Conservation (phyloP, 306 rosid genomes). For the Prunus campanulata region DNA sequence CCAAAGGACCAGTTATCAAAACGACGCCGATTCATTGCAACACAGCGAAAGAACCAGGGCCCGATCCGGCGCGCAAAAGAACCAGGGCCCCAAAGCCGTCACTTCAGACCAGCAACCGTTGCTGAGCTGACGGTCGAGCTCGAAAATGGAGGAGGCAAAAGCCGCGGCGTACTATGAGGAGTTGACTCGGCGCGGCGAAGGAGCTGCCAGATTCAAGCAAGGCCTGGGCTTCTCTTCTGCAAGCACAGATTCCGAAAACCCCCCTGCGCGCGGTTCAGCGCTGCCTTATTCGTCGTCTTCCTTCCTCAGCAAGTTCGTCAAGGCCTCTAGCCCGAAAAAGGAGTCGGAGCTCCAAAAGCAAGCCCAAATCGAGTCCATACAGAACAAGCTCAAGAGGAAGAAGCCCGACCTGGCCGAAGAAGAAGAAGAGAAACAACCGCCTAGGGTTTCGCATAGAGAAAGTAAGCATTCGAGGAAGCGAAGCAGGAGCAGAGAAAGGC, state of each 20-base stretch:
- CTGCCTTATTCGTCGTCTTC: constrained; percentile 60
- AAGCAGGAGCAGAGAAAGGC: constrained; percentile 32
- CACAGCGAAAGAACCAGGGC: not conserved
- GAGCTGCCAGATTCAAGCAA: constrained; percentile 87
- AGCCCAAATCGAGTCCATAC: constrained; percentile 58
- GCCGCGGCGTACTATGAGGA: constrained; percentile 96
- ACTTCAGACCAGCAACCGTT: not conserved
- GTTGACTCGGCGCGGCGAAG: constrained; percentile 72
- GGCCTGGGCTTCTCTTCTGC: constrained; percentile 78
- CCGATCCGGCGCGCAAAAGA: not conserved
- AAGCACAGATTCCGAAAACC: constrained; percentile 37
- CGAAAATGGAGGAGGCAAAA: constrained; percentile 76
- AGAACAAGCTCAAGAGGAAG: constrained; percentile 64
- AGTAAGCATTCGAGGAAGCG: constrained; percentile 26
- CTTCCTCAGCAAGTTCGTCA: constrained; percentile 72
- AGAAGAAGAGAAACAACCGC: constrained; percentile 16
- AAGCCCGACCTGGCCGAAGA: constrained; percentile 14
- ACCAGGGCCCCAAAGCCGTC: not conserved
- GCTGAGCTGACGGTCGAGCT: not conserved
- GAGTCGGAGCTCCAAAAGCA: constrained; percentile 48
- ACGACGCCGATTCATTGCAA: not conserved
- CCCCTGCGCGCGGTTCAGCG: constrained; percentile 36
- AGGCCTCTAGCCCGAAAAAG: constrained; percentile 61
- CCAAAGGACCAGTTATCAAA: not conserved
- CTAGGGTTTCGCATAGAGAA: constrained; percentile 63